Evolutionary conservation across 2,329 filamentous ascomycete genomes (phyloP).

Genomic region (Arthrobotrys conoides): DNA sequence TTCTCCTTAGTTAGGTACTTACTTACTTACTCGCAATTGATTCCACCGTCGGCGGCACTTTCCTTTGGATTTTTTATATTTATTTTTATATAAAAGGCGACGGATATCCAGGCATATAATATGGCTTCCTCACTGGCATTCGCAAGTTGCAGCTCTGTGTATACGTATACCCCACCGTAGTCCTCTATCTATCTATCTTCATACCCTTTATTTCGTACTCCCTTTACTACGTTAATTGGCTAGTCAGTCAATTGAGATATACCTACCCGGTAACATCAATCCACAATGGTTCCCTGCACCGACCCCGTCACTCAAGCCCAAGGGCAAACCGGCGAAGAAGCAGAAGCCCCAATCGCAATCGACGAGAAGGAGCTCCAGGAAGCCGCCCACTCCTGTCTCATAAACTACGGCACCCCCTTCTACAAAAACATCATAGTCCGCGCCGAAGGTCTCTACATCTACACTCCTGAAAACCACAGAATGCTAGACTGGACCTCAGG

Average conservation of each 20-base stretch:
- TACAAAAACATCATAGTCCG: slow-evolving; percentile 68
- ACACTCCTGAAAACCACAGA: slow-evolving; percentile 67
- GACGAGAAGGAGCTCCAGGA: slow-evolving; percentile 64
- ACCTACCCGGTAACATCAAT: background rate
- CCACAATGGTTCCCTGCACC: slow-evolving; percentile 51
- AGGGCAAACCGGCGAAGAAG: slow-evolving; percentile 3
- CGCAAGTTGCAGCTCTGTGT: background rate
- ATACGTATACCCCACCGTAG: slow-evolving; percentile 9
- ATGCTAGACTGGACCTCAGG: slow-evolving; percentile 75
- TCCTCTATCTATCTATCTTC: background rate
- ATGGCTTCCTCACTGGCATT: slow-evolving; percentile 62
- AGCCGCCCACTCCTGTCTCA: slow-evolving; percentile 67
- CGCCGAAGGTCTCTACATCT: slow-evolving; percentile 69
- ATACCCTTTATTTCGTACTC: background rate
- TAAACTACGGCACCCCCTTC: slow-evolving; percentile 68
- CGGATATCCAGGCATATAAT: slow-evolving; percentile 8
- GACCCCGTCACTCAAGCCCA: slow-evolving; percentile 24
- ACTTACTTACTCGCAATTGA: background rate
- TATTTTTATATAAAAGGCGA: slow-evolving; percentile 35
- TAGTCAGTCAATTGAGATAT: background rate
- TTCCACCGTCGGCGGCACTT: background rate
- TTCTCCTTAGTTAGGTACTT: background rate
- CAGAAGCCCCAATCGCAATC: slow-evolving; percentile 22
- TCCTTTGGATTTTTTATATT: background rate
- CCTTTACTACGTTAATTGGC: background rate